phyloP scores from a whole-genome alignment of 495 filamentous ascomycete genomes.

The Bathelium albidoporum region DNA sequence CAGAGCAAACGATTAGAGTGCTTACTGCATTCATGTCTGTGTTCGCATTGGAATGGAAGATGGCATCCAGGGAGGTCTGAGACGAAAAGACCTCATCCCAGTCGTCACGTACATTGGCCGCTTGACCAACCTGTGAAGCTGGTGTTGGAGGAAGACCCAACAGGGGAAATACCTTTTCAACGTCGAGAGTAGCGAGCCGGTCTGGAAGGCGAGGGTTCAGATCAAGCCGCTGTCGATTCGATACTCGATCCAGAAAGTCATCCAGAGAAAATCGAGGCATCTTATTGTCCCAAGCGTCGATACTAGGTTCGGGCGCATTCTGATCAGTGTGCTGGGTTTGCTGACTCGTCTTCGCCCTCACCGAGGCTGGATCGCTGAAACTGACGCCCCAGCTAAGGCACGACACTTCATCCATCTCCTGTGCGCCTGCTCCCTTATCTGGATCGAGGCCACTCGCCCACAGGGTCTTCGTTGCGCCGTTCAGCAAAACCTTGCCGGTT shows the following conservation, averaged over 20 bases:
- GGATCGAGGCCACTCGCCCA: neutral
- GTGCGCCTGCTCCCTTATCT: conserved; percentile 25
- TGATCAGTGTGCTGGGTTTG: neutral
- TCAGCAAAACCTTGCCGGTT: conserved; percentile 66
- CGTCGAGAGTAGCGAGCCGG: conserved; percentile 66
- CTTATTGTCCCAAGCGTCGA: neutral
- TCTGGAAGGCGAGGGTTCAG: conserved; percentile 54
- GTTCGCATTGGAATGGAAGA: conserved; percentile 53
- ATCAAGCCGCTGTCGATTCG: conserved; percentile 18
- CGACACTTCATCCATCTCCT: no score
- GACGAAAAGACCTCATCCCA: conserved; percentile 59
- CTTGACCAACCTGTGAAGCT: conserved; percentile 12
- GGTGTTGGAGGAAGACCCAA: conserved; percentile 24
- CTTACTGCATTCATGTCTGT: conserved; percentile 63
- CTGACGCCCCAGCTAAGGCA: neutral
- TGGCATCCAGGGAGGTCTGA: conserved; percentile 57
- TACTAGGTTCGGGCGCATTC: neutral
- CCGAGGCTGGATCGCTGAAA: conserved; percentile 46
- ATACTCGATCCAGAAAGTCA: conserved; percentile 26
- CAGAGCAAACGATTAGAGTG: conserved; percentile 68
- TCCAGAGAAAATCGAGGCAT: conserved; percentile 20
- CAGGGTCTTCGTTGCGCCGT: conserved; percentile 18
- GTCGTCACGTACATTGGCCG: conserved; percentile 18
- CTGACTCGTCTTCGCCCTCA: conserved; percentile 30
- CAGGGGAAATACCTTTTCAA: conserved; percentile 71